Evolutionary conservation across 768 basidiomycete genomes (phyloP), one percentile per base, ranked within the genome.

Genomic region (Boletus coccyginus): DNA sequence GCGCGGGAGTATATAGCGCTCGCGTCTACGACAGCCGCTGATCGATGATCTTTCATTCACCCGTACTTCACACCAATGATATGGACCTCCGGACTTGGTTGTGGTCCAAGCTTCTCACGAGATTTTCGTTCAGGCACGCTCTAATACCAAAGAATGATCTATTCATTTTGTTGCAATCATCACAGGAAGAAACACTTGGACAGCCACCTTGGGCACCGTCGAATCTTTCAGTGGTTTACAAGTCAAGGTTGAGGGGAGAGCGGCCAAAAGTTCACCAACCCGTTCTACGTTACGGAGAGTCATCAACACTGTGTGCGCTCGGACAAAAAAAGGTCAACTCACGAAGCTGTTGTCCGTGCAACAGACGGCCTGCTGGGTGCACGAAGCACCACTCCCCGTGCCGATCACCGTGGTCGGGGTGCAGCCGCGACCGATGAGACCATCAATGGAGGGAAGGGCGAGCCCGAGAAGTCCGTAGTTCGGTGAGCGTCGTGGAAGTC

Each of bases 311-410:
- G 17, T n/a, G 27, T 36, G 33, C 17, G 1, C 10, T 24, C 8
- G 1, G 32, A 21, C 21, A 3, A n/a, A 17, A 8, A 24, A 44
- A 21, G 1, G 8, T 0, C 3, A 8, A 32, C 62, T 59, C 14
- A 66, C 65, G 9, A 44, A 59, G 4, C 13, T 24, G 7, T 66
- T 55, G 3, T 42, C 47, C 5, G 35, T 52, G 50, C 65, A 66
- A 24, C 66, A 66, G 32, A 67, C 60, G 0, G 66, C 19, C 36
- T 68, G 48, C 21, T 54, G 36, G 12, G 41, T 35, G 36, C 66
- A 66, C 1, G 17, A 1, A 1, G 53, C 36, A 11, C 52, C 60
- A 1, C 19, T 50, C 8, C 54, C 66, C 0, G 19, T 2, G 0
- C 51, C 48, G 1, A 39, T 1, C 1, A 9, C 36, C 3, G 40